A percentile compares a stretch with the other conserved stretches of the same genome.
Evolutionary conservation across 1,284 basidiomycete species (phyloP).

Genomic region (Rhodofomes roseus): DNA sequence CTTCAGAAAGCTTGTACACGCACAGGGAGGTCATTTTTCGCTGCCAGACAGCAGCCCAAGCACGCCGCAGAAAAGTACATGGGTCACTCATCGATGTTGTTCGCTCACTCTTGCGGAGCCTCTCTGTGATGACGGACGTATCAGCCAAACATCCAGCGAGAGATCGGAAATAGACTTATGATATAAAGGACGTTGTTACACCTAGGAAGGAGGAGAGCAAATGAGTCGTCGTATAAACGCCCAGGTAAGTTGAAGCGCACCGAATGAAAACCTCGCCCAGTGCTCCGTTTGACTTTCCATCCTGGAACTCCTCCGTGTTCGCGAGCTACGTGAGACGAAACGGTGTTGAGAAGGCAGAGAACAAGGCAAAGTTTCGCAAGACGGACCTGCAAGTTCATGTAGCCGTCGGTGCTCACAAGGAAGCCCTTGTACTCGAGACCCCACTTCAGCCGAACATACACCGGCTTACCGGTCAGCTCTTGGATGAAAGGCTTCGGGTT

Average conservation of each 20-base stretch:
- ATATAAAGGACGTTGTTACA: slow-evolving; percentile 95
- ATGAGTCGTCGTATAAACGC: background rate
- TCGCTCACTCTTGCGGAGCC: slow-evolving; percentile 45
- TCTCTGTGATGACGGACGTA: slow-evolving; percentile 55
- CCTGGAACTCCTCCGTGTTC: slow-evolving; percentile 98
- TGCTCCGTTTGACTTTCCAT: slow-evolving; percentile 93
- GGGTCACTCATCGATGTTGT: background rate
- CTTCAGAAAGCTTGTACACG: background rate
- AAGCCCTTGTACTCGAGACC: slow-evolving; percentile 99
- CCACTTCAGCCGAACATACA: slow-evolving; percentile 97
- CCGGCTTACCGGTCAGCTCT: slow-evolving; percentile 96
- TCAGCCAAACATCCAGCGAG: slow-evolving; percentile 21
- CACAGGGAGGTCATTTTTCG: background rate
- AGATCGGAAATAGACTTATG: slow-evolving; percentile 52
- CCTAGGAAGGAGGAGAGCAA: slow-evolving; percentile 26
- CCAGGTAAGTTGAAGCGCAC: slow-evolving; percentile 32
- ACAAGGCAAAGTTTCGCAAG: background rate
- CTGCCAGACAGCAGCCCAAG: background rate
- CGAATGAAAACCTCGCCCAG: slow-evolving; percentile 98
- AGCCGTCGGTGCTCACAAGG: slow-evolving; percentile 96
- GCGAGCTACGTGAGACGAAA: slow-evolving; percentile 65
- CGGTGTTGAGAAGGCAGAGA: background rate
- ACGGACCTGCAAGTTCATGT: slow-evolving; percentile 97
- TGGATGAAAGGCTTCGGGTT: slow-evolving; percentile 99
- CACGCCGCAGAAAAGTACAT: background rate